These are phyloP conservation scores for Tranzscheliella williamsii DNA, from an alignment of 1,284 basidiomycete genomes.

Conservation along the genomic window DNA sequence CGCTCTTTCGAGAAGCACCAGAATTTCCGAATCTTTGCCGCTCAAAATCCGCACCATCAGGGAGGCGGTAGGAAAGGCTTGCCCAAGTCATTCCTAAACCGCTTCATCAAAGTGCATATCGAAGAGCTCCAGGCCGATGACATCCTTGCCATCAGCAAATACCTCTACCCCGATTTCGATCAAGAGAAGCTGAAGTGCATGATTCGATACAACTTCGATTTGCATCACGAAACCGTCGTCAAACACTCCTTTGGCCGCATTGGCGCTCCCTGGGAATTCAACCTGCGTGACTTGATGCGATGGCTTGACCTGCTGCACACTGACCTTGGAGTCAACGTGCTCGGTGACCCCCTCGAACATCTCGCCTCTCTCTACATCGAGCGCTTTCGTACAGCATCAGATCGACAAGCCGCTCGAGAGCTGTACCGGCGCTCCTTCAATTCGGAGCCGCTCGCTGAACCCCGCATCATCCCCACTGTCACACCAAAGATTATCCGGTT, in stretches of 20 bases:
- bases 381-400: conserved; percentile 76
- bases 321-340: conserved; percentile 67
- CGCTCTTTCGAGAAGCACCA: conserved; percentile 86
- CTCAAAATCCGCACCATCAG: conserved; percentile 94
- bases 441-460: conserved; percentile 52
- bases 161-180: conserved; percentile 71
- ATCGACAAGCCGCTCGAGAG: conserved; percentile 69
- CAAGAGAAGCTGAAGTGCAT: conserved; percentile 69
- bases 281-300: conserved; percentile 89
- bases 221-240: conserved; percentile 74
- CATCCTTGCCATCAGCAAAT: conserved; percentile 76
- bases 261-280: conserved; percentile 98
- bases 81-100: conserved; percentile 94
- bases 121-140: conserved; percentile 82
- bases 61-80: conserved; percentile 96
- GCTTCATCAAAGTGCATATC: conserved; percentile 95
- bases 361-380: conserved; percentile 69
- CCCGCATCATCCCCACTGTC: conserved; percentile 63
- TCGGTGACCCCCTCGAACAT: conserved; percentile 58
- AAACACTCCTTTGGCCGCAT: conserved; percentile 75
- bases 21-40: conserved; percentile 92
- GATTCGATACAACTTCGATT: conserved; percentile 76
- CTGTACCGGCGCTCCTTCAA: conserved; percentile 72
- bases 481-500: conserved; percentile 69
- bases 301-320: conserved; percentile 70